Evolutionary conservation across 106 monocot genomes (phyloP).

Genomic region (Chionographis japonica): DNA sequence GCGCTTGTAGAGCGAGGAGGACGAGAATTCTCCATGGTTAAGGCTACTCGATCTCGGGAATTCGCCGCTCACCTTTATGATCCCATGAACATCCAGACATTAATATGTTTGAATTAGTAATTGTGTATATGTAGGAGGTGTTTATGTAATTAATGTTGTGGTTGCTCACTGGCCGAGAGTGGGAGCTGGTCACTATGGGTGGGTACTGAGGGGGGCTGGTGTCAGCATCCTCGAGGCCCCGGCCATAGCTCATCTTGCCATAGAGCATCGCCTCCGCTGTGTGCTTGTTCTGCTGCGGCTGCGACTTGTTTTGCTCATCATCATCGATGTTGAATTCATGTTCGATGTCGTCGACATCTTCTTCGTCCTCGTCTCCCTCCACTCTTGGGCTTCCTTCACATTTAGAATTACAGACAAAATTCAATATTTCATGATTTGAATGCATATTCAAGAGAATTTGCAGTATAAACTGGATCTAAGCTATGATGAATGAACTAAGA

Average conservation of each 20-base stretch:
- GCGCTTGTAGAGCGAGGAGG: conserved; percentile 72
- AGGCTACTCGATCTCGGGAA: conserved; percentile 50
- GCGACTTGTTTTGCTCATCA: conserved; percentile 39
- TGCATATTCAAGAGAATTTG: no score
- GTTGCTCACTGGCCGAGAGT: conserved; percentile 56
- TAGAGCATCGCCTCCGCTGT: conserved; percentile 83
- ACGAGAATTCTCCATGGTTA: conserved; percentile 43
- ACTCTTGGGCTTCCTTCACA: conserved; percentile 87
- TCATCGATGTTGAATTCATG: conserved; percentile 78
- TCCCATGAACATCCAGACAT: not conserved
- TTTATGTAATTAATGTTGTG: not conserved
- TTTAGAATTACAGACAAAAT: not conserved
- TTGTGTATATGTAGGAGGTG: no score
- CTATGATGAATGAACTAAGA: not conserved
- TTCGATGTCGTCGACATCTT: conserved; percentile 87
- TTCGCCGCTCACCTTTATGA: conserved; percentile 74
- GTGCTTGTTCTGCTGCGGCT: conserved; percentile 36
- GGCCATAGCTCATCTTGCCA: conserved; percentile 91
- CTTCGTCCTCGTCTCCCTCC: conserved; percentile 91
- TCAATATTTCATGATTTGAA: not conserved
- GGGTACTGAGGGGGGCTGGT: conserved; percentile 46
- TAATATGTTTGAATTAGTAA: not conserved
- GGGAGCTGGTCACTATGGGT: conserved; percentile 55
- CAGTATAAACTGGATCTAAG: no score
- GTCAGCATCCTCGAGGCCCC: conserved; percentile 48